A percentile compares a stretch with the other conserved stretches of the same genome.
Evolutionary conservation across 805 yeast species (phyloP).

Genomic region (Ogataea minuta): DNA sequence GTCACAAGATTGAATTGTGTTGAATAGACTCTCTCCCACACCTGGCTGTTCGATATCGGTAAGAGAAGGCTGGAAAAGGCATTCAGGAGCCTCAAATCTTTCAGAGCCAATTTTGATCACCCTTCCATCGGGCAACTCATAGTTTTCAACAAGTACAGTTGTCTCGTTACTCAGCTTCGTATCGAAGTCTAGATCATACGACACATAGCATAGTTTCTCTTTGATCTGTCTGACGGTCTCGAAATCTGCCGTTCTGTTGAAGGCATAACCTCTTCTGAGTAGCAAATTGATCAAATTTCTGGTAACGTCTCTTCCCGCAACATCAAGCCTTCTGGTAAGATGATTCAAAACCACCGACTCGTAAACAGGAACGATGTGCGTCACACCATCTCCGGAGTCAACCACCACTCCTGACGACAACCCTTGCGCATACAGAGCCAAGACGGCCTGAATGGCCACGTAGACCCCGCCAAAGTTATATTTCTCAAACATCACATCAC

Average conservation of each 20-base stretch:
- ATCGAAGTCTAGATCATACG: slow-evolving; percentile 91
- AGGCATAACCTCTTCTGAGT: slow-evolving; percentile 95
- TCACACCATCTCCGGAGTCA: slow-evolving; percentile 98
- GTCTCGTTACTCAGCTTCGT: slow-evolving; percentile 86
- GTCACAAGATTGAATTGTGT: slow-evolving; percentile 92
- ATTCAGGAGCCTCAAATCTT: slow-evolving; percentile 95
- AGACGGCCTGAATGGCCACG: slow-evolving; percentile 96
- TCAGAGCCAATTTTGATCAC: slow-evolving; percentile 91
- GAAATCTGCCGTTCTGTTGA: slow-evolving; percentile 97
- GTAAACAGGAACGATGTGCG: slow-evolving; percentile 97
- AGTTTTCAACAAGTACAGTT: slow-evolving; percentile 87
- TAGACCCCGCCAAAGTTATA: slow-evolving; percentile 90
- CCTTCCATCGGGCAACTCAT: slow-evolving; percentile 96
- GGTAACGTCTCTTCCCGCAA: slow-evolving; percentile 99
- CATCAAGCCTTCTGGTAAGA: slow-evolving; percentile 86
- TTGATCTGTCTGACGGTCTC: slow-evolving; percentile 98
- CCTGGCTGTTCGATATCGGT: slow-evolving; percentile 98
- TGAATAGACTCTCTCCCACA: slow-evolving; percentile 87
- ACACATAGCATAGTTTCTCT: slow-evolving; percentile 92
- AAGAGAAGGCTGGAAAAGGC: slow-evolving; percentile 91
- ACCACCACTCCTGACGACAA: slow-evolving; percentile 96
- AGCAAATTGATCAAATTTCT: slow-evolving; percentile 86
- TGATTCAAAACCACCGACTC: slow-evolving; percentile 96
- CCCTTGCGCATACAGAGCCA: slow-evolving; percentile 96
- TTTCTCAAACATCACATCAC: slow-evolving; percentile 88